Base-by-base conservation (phyloP, 331 rosid species). In the Arachis monticola region DNA sequence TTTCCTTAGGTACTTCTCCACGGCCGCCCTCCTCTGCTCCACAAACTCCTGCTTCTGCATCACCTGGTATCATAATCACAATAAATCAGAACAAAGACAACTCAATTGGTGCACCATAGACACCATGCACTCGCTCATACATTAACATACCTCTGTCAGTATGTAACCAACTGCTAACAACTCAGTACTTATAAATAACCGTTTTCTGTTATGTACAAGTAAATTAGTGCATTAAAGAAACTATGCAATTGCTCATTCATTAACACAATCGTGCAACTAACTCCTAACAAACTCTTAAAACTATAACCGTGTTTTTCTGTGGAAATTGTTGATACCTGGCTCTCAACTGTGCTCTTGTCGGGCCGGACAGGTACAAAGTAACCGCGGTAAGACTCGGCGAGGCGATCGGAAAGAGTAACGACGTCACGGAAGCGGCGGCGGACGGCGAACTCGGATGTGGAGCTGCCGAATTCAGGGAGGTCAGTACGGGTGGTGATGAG, bases 11-110 rank as follows among this genome's bases (percentile, higher is more conserved):
- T 95, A 95, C 81, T 86, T 95, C 88, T 95, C 97, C 88, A 95
- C 61, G 9, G 97, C 92, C 44, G 84, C 79, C 60, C 99, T 86
- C 72, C 99, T 86, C 86, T 92, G 99, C 84, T 95, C 99, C 60
- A 95, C 98, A 52, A 95, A 95, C 74, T 95, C 99, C 65, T 87
- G 90, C 72, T 86, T 92, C 77, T 92, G 97, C 99, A 95, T 95
- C 75, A 95, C 97, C 80, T 95, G 97, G 72, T 93, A 88, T 90
- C 97, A 55, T 0, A 55, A 55, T 55, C 60, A 55, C 9, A 55
- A 7, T 27, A 55, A 48, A 55, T 55, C 8, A 55, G 60, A 13
- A 51, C 48, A 45, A 0, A 48, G 0, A 48, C 53, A 48, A n/a
- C 8, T 52, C 57, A n/a, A 52, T n/a, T 12, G 8, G 22, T 52